These are phyloP conservation scores for Chalaropsis thielavioides DNA, from an alignment of 2,329 filamentous ascomycete genomes.

Conservation along the genomic window DNA sequence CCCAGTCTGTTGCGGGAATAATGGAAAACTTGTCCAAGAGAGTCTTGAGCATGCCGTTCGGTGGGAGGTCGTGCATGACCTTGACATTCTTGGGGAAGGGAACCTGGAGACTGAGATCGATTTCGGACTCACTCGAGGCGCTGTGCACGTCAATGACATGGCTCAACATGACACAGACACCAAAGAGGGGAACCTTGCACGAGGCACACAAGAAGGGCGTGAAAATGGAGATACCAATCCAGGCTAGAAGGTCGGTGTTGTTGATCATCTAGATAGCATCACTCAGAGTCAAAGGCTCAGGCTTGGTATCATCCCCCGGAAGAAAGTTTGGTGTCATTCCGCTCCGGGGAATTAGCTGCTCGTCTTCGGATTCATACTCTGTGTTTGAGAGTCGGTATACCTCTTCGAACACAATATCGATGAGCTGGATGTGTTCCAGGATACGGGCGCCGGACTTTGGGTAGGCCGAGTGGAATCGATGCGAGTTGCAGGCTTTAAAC, in stretches of 20 bases:
- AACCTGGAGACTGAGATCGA: too few species aligned
- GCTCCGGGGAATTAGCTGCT: not conserved
- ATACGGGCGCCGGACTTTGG: not conserved
- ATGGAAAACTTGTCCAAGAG: not conserved
- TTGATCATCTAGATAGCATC: not conserved
- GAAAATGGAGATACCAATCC: not conserved
- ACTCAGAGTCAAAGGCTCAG: not conserved
- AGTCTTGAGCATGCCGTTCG: not conserved
- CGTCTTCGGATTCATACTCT: not conserved
- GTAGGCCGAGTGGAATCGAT: not conserved
- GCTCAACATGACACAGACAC: not conserved
- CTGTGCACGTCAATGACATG: not conserved
- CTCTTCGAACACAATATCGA: not conserved
- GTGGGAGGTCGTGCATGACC: not conserved
- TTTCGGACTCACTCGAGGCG: not conserved
- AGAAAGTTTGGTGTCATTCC: not conserved
- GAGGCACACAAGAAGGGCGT: not conserved
- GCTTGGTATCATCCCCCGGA: not conserved
- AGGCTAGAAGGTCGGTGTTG: not conserved
- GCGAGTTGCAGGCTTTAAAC: not conserved
- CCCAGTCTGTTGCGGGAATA: not conserved
- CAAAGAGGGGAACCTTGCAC: not conserved
- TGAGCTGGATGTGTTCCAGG: not conserved
- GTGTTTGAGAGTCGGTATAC: not conserved
- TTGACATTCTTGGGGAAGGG: not conserved